phyloP scores from a whole-genome alignment of 2,329 filamentous ascomycete species.

The Didymella keratinophila region DNA sequence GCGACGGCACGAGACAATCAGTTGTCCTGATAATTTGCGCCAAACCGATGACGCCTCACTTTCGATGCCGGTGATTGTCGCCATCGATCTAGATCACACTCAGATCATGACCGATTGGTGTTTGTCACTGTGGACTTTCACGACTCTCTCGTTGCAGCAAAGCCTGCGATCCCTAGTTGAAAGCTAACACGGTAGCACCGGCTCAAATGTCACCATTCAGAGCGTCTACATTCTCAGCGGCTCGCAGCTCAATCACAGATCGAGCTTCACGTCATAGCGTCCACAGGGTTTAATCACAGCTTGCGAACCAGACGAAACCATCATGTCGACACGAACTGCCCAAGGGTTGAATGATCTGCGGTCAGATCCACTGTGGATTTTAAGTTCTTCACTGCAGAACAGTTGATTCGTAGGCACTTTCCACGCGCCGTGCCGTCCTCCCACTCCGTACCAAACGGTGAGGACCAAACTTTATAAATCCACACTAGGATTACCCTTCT shows the following conservation, averaged over 20 bases:
- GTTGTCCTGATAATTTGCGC: neutral
- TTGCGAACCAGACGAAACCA: neutral
- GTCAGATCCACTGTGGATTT: slow-evolving; percentile 35
- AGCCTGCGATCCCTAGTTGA: slow-evolving; percentile 19
- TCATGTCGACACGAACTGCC: slow-evolving; percentile 7
- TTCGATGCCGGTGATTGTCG: neutral
- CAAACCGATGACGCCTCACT: neutral
- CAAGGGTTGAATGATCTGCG: slow-evolving; percentile 24
- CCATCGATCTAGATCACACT: neutral
- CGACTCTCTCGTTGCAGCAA: slow-evolving; percentile 24
- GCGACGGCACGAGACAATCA: neutral
- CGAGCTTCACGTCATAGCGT: slow-evolving; percentile 1
- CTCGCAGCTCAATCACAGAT: slow-evolving; percentile 15
- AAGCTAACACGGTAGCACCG: slow-evolving; percentile 3
- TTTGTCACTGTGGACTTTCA: slow-evolving; percentile 20
- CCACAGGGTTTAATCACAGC: slow-evolving; percentile 1
- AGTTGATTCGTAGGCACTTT: slow-evolving; percentile 37
- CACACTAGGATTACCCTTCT: slow-evolving; percentile 3
- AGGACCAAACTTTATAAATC: slow-evolving; percentile 20
- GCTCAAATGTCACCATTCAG: neutral
- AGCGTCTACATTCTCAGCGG: slow-evolving; percentile 5
- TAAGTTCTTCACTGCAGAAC: slow-evolving; percentile 18
- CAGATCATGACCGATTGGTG: slow-evolving; percentile 4
- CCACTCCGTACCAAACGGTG: slow-evolving; percentile 32
- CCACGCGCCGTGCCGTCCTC: slow-evolving; percentile 43